Conservation (phyloP, 371 early-diverging fungal genomes). For the Mortierella sp. region DNA sequence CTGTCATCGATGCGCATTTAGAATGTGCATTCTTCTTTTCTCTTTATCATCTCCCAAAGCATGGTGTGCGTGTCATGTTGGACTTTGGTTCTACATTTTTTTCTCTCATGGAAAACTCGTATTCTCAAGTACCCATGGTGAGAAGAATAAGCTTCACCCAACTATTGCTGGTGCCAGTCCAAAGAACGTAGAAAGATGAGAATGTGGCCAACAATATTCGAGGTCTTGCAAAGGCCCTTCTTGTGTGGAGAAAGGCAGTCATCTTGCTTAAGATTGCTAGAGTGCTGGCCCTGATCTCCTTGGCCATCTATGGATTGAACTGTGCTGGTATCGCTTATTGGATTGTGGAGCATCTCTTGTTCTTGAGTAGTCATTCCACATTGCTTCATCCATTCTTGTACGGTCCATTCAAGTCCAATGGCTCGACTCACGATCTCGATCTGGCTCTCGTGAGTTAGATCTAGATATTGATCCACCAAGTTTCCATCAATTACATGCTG, state of each 20-base stretch:
- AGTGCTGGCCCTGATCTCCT: not conserved
- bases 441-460: constrained; percentile 23
- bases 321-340: not conserved
- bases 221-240: constrained; percentile 9
- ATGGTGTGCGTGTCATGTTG: too few species aligned
- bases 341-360: not conserved
- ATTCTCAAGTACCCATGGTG: too few species aligned
- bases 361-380: constrained; percentile 2
- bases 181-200: constrained; percentile 10
- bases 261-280: not conserved
- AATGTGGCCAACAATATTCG: constrained; percentile 11
- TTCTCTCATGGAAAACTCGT: too few species aligned
- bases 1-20: too few species aligned
- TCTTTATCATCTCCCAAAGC: too few species aligned
- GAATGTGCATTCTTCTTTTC: too few species aligned
- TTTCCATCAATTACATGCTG: constrained; percentile 26
- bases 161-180: constrained; percentile 41
- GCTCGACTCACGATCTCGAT: constrained; percentile 7
- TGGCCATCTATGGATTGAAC: not conserved
- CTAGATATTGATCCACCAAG: constrained; percentile 26
- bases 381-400: constrained; percentile 29
- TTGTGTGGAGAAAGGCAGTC: not conserved
- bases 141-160: too few species aligned
- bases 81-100: too few species aligned
- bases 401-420: constrained; percentile 19